Base-by-base conservation (phyloP, 106 monocot genomes). In the Alisma plantagoaquatica region DNA sequence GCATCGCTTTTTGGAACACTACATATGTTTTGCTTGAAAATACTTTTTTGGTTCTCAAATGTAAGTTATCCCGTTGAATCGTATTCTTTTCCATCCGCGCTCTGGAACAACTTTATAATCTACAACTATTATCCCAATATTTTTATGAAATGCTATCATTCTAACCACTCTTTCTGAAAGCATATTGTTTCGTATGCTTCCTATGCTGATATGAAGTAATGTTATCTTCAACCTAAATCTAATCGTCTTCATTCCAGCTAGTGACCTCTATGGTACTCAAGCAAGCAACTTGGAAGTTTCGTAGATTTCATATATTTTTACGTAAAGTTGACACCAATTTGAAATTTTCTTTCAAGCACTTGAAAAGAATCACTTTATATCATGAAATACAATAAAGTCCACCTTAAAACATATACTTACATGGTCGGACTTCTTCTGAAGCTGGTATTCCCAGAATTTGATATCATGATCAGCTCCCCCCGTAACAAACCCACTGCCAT, bases 361-460 rank as follows among this genome's bases (percentile, higher is more conserved):
- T 38, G 9, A 14, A 7, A 7, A 38, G 14, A 7, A 7, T 38
- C 6, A 38, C 6, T 38, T 7, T 6, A 38, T 38, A 14, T 38
- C 14, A 38, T 38, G 6, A 7, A 38, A 38, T 38, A 7, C 14
- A 38, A 7, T 14, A 38, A 38, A 38, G 9, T 7, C 14, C 14
- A 7, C 35, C 6, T 38, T 38, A 38, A 38, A 38, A 38, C 6
- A 38, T 7, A 38, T 67, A 45, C 93, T 80, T 62, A 94, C 93
- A 41, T 44, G 29, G 65, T 57, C 75, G 46, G 81, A 18, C 54
- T 70, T 76, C 65, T 75, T 45, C 30, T 65, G 28, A n/a, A 79
- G 32, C 48, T 74, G 66, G 70, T 90, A 98, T 32, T 90, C 90
- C 98, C 98, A 98, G 57, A 98, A 85, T 63, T 98, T 89, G 43